Base-by-base conservation (phyloP, 805 yeast genomes). In the Suhomyces tanzawaensis region DNA sequence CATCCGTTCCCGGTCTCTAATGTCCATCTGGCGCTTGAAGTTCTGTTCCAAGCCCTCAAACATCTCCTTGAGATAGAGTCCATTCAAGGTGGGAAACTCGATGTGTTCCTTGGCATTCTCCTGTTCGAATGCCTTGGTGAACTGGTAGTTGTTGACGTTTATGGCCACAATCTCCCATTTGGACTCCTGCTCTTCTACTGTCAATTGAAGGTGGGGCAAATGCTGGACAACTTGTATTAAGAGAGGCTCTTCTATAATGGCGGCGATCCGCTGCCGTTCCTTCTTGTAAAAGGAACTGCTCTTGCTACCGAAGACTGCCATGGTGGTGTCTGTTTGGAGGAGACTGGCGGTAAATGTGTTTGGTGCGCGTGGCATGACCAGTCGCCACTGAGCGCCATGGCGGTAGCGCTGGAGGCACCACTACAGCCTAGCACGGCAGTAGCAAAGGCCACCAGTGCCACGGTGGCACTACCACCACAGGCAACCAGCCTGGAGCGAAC, bases 111-210 rank as follows among this genome's bases (percentile, higher is more conserved):
- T 51, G 11, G 50, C 18, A 9, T 15, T 28, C 7, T 33, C 29
- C 12, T 46, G 43, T 5, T 38, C 42, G 7, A 56, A 23, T 2
- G 53, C 31, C 2, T 42, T 34, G 3, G 37, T 32, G 34, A 55
- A 54, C 14, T 49, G 49, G 24, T 40, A 31, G 24, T 45, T 54
- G 40, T 52, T 59, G 16, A 63, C 41, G 29, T 57, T 57, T 18
- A 62, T 62, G n/a, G 69, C 68, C 13, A 63, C 46, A 3, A 58
- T 42, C 45, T 62, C 69, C 69, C 69, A 63, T 1, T 48, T 36
- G 39, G 60, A 60, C 22, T 59, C 60, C 35, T 49, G 51, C 26
- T 51, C 52, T 13, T 35, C 41, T 11, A 21, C 28, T 1, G 53
- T 58, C 9, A 48, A 19, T 44, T 63, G 69, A 12, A 62, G 44